phyloP scores from a whole-genome alignment of 768 basidiomycete species.

The Mycena indigotica region DNA sequence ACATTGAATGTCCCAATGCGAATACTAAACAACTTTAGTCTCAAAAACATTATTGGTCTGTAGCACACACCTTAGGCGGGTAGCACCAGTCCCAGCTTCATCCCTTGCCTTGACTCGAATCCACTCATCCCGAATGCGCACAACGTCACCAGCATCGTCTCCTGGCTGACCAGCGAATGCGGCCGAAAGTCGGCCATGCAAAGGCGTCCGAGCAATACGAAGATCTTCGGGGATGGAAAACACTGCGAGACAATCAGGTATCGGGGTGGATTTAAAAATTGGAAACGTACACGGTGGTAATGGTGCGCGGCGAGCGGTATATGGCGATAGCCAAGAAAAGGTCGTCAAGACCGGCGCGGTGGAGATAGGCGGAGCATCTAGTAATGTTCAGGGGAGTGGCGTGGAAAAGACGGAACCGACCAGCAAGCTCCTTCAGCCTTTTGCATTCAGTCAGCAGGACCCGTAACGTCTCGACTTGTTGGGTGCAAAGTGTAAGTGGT shows the following conservation, averaged over 20 bases:
- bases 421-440: slow-evolving; percentile 51
- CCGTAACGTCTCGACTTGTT: slow-evolving; percentile 50
- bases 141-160: slow-evolving; percentile 62
- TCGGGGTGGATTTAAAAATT: not conserved
- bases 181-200: slow-evolving; percentile 58
- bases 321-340: slow-evolving; percentile 51
- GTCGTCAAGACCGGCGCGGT: slow-evolving; percentile 34
- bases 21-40: slow-evolving; percentile 41
- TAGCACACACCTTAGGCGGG: slow-evolving; percentile 34
- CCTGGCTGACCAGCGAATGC: slow-evolving; percentile 64
- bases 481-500: slow-evolving; percentile 48
- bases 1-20: slow-evolving; percentile 85
- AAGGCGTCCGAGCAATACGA: slow-evolving; percentile 47
- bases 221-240: slow-evolving; percentile 55
- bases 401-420: slow-evolving; percentile 33
- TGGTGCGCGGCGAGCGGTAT: slow-evolving; percentile 32
- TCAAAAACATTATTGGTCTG: too few species aligned
- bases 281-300: slow-evolving; percentile 33
- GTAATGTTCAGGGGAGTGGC: not conserved
- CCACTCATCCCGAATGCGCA: slow-evolving; percentile 66
- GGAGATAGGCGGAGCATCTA: slow-evolving; percentile 20
- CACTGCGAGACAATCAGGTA: slow-evolving; percentile 28
- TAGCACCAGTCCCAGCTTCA: slow-evolving; percentile 32
- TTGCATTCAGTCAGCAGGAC: slow-evolving; percentile 57
- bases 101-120: slow-evolving; percentile 48